Conservation (phyloP, 345 rosid genomes). For the Raphanus raphanistrum region DNA sequence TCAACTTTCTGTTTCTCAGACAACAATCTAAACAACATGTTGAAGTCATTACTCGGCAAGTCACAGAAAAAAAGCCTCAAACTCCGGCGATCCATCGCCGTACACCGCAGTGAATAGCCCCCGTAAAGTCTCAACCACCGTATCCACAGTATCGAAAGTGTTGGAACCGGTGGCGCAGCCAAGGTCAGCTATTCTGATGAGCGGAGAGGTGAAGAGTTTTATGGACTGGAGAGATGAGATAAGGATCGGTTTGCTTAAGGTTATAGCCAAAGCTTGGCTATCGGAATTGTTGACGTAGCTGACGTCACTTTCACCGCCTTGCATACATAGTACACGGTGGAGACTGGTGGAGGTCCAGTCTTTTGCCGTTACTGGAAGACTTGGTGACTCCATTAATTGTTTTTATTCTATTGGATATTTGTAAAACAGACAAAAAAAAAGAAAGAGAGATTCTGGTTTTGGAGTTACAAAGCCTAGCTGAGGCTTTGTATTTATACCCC, state of each 20-base stretch:
- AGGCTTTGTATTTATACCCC: slow-evolving; percentile 24
- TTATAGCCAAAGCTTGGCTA: slow-evolving; percentile 53
- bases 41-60: slow-evolving; percentile 63
- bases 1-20: slow-evolving; percentile 16
- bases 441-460: background rate
- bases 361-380: slow-evolving; percentile 27
- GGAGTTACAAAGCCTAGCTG: background rate
- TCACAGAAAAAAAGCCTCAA: slow-evolving; percentile 60
- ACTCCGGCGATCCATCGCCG: slow-evolving; percentile 47
- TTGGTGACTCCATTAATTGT: slow-evolving; percentile 37
- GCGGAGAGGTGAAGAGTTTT: slow-evolving; percentile 36
- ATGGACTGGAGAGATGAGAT: slow-evolving; percentile 46
- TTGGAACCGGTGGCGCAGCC: slow-evolving; percentile 67
- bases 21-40: slow-evolving; percentile 45
- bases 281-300: slow-evolving; percentile 62
- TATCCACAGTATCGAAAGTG: slow-evolving; percentile 46
- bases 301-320: slow-evolving; percentile 57
- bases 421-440: background rate
- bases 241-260: slow-evolving; percentile 55
- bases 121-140: slow-evolving; percentile 47
- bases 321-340: slow-evolving; percentile 53
- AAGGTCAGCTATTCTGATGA: slow-evolving; percentile 52
- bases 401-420: background rate
- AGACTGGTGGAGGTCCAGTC: slow-evolving; percentile 42
- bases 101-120: slow-evolving; percentile 33